Evolutionary conservation across 2,329 filamentous ascomycete genomes (phyloP).

Genomic region (Trichoderma hamatum): DNA sequence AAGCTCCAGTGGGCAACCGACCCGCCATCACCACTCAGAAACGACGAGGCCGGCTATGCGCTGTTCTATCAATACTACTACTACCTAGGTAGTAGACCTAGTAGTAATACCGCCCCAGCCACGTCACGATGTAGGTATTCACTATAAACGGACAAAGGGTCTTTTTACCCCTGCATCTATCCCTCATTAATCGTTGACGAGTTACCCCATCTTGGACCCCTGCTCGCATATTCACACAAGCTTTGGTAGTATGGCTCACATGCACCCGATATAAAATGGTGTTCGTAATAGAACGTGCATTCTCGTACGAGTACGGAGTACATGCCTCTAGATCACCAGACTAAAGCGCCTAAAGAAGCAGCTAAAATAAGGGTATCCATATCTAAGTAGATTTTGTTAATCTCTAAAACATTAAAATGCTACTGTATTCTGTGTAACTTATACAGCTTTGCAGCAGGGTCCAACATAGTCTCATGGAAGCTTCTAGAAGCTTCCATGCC

Average conservation of each 20-base stretch:
- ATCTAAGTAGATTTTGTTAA: background rate
- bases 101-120: background rate
- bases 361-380: background rate
- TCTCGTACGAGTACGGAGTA: background rate
- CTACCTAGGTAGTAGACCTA: no score
- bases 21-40: constrained; percentile 3
- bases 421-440: background rate
- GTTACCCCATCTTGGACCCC: background rate
- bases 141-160: background rate
- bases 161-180: background rate
- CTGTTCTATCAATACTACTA: background rate
- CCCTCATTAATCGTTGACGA: background rate
- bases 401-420: background rate
- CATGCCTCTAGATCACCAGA: background rate
- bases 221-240: background rate
- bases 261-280: background rate
- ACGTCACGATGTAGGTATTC: background rate
- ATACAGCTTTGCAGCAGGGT: background rate
- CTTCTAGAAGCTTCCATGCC: constrained; percentile 40
- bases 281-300: background rate
- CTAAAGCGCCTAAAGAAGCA: background rate
- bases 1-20: constrained; percentile 19
- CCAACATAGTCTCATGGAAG: constrained; percentile 31
- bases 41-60: background rate
- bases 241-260: background rate